phyloP scores from a whole-genome alignment of 768 basidiomycete species.

The Trametes punicea region DNA sequence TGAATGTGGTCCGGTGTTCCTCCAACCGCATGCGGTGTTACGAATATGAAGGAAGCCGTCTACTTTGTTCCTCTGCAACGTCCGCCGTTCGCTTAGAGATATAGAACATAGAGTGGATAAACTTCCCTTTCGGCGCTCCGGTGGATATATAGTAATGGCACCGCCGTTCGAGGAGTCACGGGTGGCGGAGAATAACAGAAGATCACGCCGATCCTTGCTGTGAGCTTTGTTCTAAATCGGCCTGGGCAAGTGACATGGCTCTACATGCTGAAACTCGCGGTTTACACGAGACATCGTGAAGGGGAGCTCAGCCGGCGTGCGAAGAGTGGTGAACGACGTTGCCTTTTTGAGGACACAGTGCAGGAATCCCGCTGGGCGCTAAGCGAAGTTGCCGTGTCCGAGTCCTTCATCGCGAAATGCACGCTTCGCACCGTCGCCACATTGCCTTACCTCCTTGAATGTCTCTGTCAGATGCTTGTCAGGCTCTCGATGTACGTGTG shows the following conservation, averaged over 20 bases:
- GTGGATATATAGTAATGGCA: background rate
- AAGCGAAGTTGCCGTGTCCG: no score
- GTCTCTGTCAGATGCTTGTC: constrained; percentile 6
- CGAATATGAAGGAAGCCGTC: no score
- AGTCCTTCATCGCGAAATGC: no score
- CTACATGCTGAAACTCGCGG: background rate
- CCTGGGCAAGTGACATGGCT: background rate
- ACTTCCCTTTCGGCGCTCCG: no score
- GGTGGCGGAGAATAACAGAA: constrained; percentile 1
- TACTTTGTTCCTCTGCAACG: no score
- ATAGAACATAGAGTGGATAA: no score
- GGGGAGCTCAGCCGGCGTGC: constrained; percentile 1
- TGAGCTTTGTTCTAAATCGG: background rate
- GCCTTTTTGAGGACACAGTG: background rate
- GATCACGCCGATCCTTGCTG: constrained; percentile 1
- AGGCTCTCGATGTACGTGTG: background rate
- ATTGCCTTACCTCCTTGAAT: background rate
- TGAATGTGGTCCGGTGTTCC: no score
- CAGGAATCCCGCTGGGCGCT: no score
- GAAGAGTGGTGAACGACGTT: constrained; percentile 2
- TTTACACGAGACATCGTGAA: background rate
- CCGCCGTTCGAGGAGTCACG: background rate
- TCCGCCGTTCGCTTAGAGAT: no score
- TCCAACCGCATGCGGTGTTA: no score
- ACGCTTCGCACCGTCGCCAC: background rate